Conservation (phyloP, 768 basidiomycete species). For the Psilocybe tampanensis region DNA sequence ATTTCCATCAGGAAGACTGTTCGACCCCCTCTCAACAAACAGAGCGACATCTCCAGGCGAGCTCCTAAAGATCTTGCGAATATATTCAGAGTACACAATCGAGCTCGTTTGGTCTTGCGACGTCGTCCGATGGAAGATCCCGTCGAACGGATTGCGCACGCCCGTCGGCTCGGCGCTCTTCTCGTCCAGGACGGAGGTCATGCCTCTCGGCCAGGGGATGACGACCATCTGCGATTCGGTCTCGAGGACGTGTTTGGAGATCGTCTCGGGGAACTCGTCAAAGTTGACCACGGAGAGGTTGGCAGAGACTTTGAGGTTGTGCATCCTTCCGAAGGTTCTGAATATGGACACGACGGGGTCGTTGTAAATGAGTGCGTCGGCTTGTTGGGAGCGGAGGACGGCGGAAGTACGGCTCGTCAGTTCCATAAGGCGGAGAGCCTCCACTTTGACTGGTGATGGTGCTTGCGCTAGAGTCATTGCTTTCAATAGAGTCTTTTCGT, state of each 20-base stretch:
- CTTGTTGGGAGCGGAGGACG: conserved; percentile 79
- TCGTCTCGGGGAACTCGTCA: conserved; percentile 69
- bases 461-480: neutral
- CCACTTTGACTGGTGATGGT: conserved; percentile 45
- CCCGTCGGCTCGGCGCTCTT: conserved; percentile 19
- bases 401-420: conserved; percentile 87
- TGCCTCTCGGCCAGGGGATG: conserved; percentile 77
- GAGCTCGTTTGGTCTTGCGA: conserved; percentile 54
- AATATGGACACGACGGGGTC: conserved; percentile 77
- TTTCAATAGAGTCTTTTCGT: conserved; percentile 28
- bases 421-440: conserved; percentile 90
- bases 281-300: conserved; percentile 76
- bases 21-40: conserved; percentile 76
- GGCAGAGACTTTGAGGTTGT: conserved; percentile 64
- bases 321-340: conserved; percentile 76
- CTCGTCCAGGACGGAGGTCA: conserved; percentile 30
- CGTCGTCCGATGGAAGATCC: conserved; percentile 62
- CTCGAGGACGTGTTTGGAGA: conserved; percentile 62
- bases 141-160: conserved; percentile 71
- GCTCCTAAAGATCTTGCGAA: conserved; percentile 78
- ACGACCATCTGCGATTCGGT: conserved; percentile 74
- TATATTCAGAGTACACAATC: conserved; percentile 77
- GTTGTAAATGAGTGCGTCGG: conserved; percentile 65
- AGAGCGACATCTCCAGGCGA: conserved; percentile 79
- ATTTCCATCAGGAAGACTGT: conserved; percentile 21